These are phyloP conservation scores for Botrytis paeoniae DNA, from an alignment of 2,329 filamentous ascomycete species.

Conservation along the genomic window DNA sequence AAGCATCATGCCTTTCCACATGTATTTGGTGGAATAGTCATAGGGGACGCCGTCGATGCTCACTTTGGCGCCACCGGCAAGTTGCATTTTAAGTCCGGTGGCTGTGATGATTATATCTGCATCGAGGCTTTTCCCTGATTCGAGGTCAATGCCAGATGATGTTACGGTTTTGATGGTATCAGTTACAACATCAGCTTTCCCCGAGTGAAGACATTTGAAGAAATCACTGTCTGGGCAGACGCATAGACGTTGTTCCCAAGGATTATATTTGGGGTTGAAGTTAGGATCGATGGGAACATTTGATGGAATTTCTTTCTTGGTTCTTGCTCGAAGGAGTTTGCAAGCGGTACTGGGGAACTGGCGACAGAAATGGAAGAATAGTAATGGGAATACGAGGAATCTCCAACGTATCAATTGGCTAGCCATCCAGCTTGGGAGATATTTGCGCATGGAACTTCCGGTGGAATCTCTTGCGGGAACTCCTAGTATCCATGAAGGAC, in stretches of 20 bases:
- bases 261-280: conserved; percentile 63
- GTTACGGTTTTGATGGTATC: conserved; percentile 52
- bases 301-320: conserved; percentile 51
- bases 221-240: conserved; percentile 59
- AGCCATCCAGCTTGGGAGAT: conserved; percentile 46
- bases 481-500: conserved; percentile 64
- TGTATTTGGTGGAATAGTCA: conserved; percentile 49
- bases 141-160: conserved; percentile 43
- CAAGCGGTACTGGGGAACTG: conserved; percentile 51
- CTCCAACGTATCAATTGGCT: conserved; percentile 45
- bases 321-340: conserved; percentile 45
- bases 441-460: conserved; percentile 15
- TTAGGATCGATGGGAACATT: conserved; percentile 56
- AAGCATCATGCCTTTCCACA: conserved; percentile 65
- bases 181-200: conserved; percentile 49
- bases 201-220: conserved; percentile 47
- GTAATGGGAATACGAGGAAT: conserved; percentile 46
- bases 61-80: conserved; percentile 53
- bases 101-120: conserved; percentile 69
- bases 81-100: conserved; percentile 60
- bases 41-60: conserved; percentile 52
- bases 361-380: conserved; percentile 51
- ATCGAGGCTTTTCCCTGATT: conserved; percentile 41
- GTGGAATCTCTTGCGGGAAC: conserved; percentile 30
- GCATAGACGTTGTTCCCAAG: conserved; percentile 75